A percentile compares a stretch with the other conserved stretches of the same genome.
phyloP scores from a whole-genome alignment of 768 basidiomycete species.

The Pleurotus eryngii region DNA sequence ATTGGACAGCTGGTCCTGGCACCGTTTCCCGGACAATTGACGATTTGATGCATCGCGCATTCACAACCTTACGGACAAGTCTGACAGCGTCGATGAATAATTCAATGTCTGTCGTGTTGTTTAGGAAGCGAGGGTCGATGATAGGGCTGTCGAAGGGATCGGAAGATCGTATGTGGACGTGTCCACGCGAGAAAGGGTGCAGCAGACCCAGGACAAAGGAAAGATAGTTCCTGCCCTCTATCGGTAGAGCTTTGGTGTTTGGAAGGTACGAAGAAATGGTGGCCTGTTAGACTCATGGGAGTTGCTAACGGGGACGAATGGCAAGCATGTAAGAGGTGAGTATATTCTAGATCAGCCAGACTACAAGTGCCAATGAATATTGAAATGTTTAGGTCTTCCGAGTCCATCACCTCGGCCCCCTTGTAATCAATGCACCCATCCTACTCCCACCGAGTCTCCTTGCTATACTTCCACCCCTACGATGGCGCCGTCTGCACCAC shows the following conservation, averaged over 20 bases:
- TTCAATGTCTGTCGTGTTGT: conserved; percentile 18
- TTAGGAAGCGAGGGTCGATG: conserved; percentile 16
- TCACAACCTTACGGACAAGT: conserved; percentile 12
- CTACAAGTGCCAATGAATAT: too few relatives aligned
- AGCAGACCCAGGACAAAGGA: conserved; percentile 19
- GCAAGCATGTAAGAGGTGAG: too few relatives aligned
- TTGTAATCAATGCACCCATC: neutral
- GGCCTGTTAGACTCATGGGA: neutral
- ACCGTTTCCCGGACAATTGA: conserved; percentile 9
- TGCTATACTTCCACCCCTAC: neutral
- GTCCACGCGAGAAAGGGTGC: conserved; percentile 38
- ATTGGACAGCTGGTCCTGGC: conserved; percentile 18
- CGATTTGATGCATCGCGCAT: conserved; percentile 1
- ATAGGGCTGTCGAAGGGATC: conserved; percentile 14
- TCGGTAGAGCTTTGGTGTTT: conserved; percentile 5
- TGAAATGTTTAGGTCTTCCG: too few relatives aligned
- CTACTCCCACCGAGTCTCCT: neutral
- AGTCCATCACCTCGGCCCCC: neutral
- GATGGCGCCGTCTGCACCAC: neutral
- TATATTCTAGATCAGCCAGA: too few relatives aligned
- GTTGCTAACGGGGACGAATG: neutral
- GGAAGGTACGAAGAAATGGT: neutral
- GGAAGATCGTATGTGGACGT: conserved; percentile 23
- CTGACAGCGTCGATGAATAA: conserved; percentile 20
- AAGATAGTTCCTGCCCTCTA: conserved; percentile 19